Evolutionary conservation across 2,329 filamentous ascomycete genomes (phyloP).

Genomic region (Teratosphaeria pseudoeucalypti): DNA sequence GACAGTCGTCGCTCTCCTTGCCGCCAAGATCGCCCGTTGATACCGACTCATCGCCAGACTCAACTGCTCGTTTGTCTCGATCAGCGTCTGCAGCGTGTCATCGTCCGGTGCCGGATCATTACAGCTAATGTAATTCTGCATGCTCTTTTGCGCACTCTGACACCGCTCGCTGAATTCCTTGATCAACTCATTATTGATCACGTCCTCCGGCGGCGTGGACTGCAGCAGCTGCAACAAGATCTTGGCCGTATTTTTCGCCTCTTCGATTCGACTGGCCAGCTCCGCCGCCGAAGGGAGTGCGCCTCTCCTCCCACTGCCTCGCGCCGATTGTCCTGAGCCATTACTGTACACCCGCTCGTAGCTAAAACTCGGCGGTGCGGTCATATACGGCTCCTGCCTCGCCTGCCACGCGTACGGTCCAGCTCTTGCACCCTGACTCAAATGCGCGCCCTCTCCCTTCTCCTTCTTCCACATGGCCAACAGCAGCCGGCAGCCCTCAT

Average conservation of each 20-base stretch:
- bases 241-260: slow-evolving; percentile 82
- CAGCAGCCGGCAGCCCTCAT: slow-evolving; percentile 61
- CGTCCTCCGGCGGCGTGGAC: slow-evolving; percentile 66
- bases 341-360: neutral
- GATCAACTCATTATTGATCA: slow-evolving; percentile 76
- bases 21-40: slow-evolving; percentile 62
- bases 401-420: neutral
- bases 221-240: slow-evolving; percentile 86
- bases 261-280: slow-evolving; percentile 72
- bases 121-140: slow-evolving; percentile 76
- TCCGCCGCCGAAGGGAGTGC: slow-evolving; percentile 58
- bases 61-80: slow-evolving; percentile 89
- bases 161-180: slow-evolving; percentile 87
- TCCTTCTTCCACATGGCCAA: slow-evolving; percentile 85
- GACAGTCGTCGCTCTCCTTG: slow-evolving; percentile 36
- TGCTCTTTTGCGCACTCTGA: slow-evolving; percentile 64
- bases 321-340: neutral
- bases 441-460: slow-evolving; percentile 42
- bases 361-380: neutral
- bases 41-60: slow-evolving; percentile 74
- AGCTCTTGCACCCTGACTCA: slow-evolving; percentile 5
- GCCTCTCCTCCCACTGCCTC: neutral
- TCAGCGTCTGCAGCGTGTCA: slow-evolving; percentile 83
- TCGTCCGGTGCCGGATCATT: slow-evolving; percentile 77
- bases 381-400: neutral